Base-by-base conservation (phyloP, 129 eudicot species). In the Pseudognaphalium luteoalbum region DNA sequence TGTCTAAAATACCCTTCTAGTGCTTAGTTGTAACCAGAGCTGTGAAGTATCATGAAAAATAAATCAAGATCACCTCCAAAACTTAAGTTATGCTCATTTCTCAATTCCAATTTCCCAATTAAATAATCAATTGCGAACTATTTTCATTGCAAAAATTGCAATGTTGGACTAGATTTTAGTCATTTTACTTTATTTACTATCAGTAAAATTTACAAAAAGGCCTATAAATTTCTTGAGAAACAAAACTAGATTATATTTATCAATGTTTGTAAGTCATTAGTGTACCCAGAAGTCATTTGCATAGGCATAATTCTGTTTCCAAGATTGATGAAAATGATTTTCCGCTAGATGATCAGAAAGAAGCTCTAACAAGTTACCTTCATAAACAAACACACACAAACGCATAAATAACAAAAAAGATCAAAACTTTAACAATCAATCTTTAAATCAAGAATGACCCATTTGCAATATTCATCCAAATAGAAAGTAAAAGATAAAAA, bases 371-470 rank as follows among this genome's bases (percentile, higher is more conserved):
- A 77, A 58, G 62, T 58, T 60, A 33, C 25, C 70, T 12, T 60
- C 64, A 78, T 63, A 58, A 71, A 58, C 52, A 63, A 71, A 28
- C 60, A 79, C 59, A 32, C 76, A 19, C 71, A 78, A 35, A 59
- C 71, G 20, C 5, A 57, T 30, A 68, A 60, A 47, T 58, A 44
- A 22, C 30, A 16, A 77, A 47, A 17, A 44, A 32, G 4, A 70
- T 65, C 64, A 72, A 33, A 51, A 41, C 65, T 79, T 8, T 71
- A 37, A 6, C 37, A 68, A 58, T 58, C 2, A 71, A 16, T 22
- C 22, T 2, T 34, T 10, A 12, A 16, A 77, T 7, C 16, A 42
- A 78, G 47, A 50, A 47, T 34, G 19, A n/a, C 78, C 67, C 60
- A 22, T 22, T 42, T 44, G 64, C 61, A 17, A 6, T 63, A 72